Evolutionary conservation across 2,329 filamentous ascomycete species (phyloP), one percentile per base, ranked within the genome.

Genomic region (Botrytis elliptica): DNA sequence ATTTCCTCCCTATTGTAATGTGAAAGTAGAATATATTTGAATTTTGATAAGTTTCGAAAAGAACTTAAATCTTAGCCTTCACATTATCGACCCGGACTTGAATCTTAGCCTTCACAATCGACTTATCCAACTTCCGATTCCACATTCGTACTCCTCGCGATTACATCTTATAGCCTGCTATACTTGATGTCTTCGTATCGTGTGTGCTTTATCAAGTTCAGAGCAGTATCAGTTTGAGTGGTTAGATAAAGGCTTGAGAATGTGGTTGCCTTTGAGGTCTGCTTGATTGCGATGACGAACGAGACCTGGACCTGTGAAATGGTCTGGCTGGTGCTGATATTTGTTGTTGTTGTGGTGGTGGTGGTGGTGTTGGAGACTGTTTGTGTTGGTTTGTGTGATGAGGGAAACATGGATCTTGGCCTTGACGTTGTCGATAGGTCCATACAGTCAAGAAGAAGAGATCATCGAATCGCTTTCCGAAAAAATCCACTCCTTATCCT

Each of bases 1-100:
- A 4, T 25, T 3, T 12, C 4, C 0, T 9, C 0, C 46, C 4
- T 5, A 9, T 52, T 25, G 46, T 52, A 2, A 25, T 0, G 2
- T 52, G 22, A n/a, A 22, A 10, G 22, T 25, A 25, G 4, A 5
- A 52, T 6, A 52, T 12, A 49, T 25, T 14, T 14, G 0, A 3
- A 5, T 25, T 25, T 25, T 6, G 25, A 52, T 52, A 10, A 22
- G 20, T 25, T 25, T 49, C 10, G 20, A 8, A 49, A 10, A 18
- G 44, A 0, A 46, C 49, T 52, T 52, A 10, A 25, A 42, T 42
- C 38, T 63, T 42, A 3, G 44, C 44, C 44, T 46, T 46, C 18
- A 46, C 44, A 46, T 20, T 46, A 6, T 44, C 3, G 4, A 42
- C 5, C 42, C 16, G 7, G 16, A 44, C 42, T 44, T 44, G 42